phyloP scores from a whole-genome alignment of 148 eudicot genomes.

The Fagopyrum tataricum region DNA sequence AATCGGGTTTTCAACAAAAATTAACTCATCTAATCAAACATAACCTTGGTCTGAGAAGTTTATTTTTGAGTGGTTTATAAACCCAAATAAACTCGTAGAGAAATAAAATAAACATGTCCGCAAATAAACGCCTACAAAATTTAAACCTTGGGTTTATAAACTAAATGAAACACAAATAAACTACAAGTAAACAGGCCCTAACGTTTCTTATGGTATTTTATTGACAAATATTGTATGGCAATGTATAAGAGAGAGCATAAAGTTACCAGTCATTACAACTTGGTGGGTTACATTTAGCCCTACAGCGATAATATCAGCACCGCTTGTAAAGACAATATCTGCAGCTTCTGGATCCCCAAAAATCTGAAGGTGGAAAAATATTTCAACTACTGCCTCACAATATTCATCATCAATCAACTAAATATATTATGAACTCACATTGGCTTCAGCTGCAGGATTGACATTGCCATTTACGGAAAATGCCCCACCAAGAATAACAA shows the following conservation, averaged over 20 bases:
- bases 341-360: slow-evolving; percentile 98
- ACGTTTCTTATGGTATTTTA: neutral
- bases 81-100: too few species aligned
- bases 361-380: slow-evolving; percentile 37
- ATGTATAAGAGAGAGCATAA: neutral
- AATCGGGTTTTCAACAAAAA: too few species aligned
- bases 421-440: slow-evolving; percentile 70
- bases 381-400: slow-evolving; percentile 3
- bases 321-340: slow-evolving; percentile 85
- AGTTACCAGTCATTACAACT: slow-evolving; percentile 67
- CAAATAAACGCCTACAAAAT: too few species aligned
- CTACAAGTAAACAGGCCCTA: too few species aligned
- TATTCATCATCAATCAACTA: neutral
- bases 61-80: too few species aligned
- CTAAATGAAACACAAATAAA: too few species aligned
- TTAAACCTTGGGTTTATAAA: too few species aligned
- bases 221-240: neutral
- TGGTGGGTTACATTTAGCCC: slow-evolving; percentile 95
- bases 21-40: too few species aligned
- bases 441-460: slow-evolving; percentile 96
- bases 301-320: slow-evolving; percentile 81
- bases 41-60: too few species aligned
- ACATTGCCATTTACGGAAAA: slow-evolving; percentile 93
- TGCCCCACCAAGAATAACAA: slow-evolving; percentile 88
- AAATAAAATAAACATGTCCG: too few species aligned